Percentiles rank a stretch among this genome's conserved stretches.
These are phyloP conservation scores for Rhodotorula paludigena DNA, from an alignment of 768 basidiomycete species.

Conservation along the genomic window DNA sequence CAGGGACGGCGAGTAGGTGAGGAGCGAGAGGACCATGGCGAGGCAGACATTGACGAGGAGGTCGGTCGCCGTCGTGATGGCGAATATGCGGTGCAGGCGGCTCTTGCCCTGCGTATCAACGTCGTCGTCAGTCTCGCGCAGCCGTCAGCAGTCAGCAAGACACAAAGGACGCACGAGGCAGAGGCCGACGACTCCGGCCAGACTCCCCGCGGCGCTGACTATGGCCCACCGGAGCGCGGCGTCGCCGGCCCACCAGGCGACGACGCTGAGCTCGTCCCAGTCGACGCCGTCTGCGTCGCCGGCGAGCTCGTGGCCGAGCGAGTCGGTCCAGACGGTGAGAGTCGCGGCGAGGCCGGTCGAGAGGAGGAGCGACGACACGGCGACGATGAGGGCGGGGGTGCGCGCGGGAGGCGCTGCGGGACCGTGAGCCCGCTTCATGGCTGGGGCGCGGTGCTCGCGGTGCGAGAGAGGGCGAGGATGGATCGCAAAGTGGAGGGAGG, in stretches of 20 bases:
- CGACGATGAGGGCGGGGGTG: conserved; percentile 5
- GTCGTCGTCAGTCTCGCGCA: too few species aligned
- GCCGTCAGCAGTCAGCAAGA: too few species aligned
- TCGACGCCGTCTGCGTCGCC: conserved; percentile 19
- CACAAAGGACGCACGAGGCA: conserved; percentile 4
- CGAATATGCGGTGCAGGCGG: conserved; percentile 21
- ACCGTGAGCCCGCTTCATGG: too few species aligned
- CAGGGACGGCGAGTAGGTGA: conserved; percentile 28
- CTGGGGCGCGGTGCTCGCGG: neutral
- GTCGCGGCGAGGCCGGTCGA: neutral
- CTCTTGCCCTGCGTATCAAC: too few species aligned
- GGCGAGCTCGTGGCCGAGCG: neutral
- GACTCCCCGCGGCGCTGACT: conserved; percentile 1
- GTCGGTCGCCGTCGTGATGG: conserved; percentile 27
- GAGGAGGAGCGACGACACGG: conserved; percentile 6
- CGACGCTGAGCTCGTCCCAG: conserved; percentile 15
- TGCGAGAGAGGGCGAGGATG: neutral
- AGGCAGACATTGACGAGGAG: conserved; percentile 17
- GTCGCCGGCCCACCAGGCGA: conserved; percentile 21
- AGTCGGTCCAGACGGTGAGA: neutral
- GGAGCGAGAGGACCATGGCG: conserved; percentile 21
- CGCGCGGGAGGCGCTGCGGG: neutral
- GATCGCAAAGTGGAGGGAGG: neutral
- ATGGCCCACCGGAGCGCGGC: conserved; percentile 11
- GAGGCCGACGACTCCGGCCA: conserved; percentile 12